Percentiles rank a stretch among this genome's conserved stretches.
Conservation (phyloP, 495 filamentous ascomycete species). For the Neurospora africana region DNA sequence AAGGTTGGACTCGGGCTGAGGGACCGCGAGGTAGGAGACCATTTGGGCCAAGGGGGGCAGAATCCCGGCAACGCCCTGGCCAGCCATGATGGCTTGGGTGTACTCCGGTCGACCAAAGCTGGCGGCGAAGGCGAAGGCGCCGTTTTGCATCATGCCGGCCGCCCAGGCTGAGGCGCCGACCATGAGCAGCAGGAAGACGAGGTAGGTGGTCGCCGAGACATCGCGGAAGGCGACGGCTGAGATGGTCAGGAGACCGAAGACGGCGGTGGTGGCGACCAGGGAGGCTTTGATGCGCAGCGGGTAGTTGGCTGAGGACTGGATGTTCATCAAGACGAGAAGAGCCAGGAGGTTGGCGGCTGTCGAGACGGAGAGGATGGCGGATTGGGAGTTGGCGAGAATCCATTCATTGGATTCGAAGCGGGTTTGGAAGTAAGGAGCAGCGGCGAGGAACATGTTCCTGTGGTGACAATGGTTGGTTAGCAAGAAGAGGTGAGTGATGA, state of each 20-base stretch:
- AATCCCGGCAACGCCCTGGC: slow-evolving; percentile 87
- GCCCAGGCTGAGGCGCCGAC: slow-evolving; percentile 70
- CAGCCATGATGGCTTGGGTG: slow-evolving; percentile 92
- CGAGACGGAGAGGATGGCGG: slow-evolving; percentile 76
- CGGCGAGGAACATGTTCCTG: slow-evolving; percentile 98
- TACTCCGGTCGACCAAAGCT: slow-evolving; percentile 76
- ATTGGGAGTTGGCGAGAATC: slow-evolving; percentile 72
- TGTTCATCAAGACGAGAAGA: slow-evolving; percentile 61
- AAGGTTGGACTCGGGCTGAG: slow-evolving; percentile 18
- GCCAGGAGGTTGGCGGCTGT: slow-evolving; percentile 68
- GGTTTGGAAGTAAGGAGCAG: slow-evolving; percentile 80
- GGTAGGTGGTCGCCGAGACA: slow-evolving; percentile 53
- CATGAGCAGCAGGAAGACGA: slow-evolving; percentile 72
- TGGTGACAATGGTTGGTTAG: not conserved
- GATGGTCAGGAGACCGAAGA: slow-evolving; percentile 67
- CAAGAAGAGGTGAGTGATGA: not conserved
- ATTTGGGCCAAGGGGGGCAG: slow-evolving; percentile 83
- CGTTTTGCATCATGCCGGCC: slow-evolving; percentile 83
- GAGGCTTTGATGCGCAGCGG: slow-evolving; percentile 68
- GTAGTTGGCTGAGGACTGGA: slow-evolving; percentile 73
- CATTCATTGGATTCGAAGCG: slow-evolving; percentile 64
- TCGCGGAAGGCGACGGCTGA: slow-evolving; percentile 60
- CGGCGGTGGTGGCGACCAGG: slow-evolving; percentile 57
- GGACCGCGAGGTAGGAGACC: slow-evolving; percentile 63
- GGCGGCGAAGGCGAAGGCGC: slow-evolving; percentile 82